Percentiles rank a stretch among this genome's conserved stretches.
phyloP scores from a whole-genome alignment of 2,329 filamentous ascomycete genomes.

The Ustulina deusta region DNA sequence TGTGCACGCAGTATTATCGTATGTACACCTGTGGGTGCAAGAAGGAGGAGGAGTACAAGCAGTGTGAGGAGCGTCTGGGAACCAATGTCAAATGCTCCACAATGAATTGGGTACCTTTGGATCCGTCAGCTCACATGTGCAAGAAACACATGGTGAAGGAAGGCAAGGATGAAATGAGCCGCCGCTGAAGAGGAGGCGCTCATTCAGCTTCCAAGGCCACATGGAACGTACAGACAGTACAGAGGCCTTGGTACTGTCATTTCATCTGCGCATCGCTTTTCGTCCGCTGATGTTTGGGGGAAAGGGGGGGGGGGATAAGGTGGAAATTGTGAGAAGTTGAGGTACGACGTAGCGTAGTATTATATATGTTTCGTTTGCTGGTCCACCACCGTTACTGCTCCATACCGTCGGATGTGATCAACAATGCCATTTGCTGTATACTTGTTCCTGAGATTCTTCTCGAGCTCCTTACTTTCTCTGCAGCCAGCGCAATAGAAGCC shows the following conservation, averaged over 20 bases:
- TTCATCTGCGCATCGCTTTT: conserved; percentile 1
- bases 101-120: no score
- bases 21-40: no score
- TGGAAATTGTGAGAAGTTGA: neutral
- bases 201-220: neutral
- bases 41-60: no score
- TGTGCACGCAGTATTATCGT: no score
- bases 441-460: conserved; percentile 14
- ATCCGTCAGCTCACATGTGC: no score
- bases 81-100: no score
- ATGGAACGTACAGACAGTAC: neutral
- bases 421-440: conserved; percentile 11
- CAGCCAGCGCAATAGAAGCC: conserved; percentile 19
- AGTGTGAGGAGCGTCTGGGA: no score
- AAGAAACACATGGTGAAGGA: conserved; percentile 6
- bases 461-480: conserved; percentile 6
- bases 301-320: neutral
- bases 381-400: neutral
- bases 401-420: conserved; percentile 1
- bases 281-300: neutral
- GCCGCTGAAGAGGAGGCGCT: conserved; percentile 1
- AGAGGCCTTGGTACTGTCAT: neutral
- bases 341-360: neutral
- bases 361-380: neutral
- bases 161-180: conserved; percentile 2